Percentiles rank a stretch among this genome's conserved stretches.
Evolutionary conservation across 805 yeast species (phyloP).

Genomic region (Scheffersomyces amazonensis): DNA sequence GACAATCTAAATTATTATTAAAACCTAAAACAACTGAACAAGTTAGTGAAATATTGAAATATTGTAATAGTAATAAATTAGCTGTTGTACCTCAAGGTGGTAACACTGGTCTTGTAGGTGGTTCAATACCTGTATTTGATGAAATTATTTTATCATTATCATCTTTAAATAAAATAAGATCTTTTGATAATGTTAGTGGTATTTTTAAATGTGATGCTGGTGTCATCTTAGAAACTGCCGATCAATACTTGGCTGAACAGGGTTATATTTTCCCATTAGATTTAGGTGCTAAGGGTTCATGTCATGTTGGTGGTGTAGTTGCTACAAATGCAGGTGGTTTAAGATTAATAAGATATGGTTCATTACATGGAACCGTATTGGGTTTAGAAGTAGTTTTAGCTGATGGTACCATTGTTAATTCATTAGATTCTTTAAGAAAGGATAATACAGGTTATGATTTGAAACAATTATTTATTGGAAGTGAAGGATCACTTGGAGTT

Average conservation of each 20-base stretch:
- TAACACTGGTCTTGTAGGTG: conserved; percentile 94
- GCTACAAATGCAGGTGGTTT: conserved; percentile 97
- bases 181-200: conserved; percentile 81
- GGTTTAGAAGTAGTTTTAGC: conserved; percentile 94
- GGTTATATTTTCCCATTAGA: conserved; percentile 92
- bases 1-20: conserved; percentile 77
- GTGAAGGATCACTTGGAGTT: conserved; percentile 90
- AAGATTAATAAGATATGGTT: conserved; percentile 82
- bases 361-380: conserved; percentile 85
- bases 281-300: conserved; percentile 94
- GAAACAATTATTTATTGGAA: conserved; percentile 89
- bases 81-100: conserved; percentile 98
- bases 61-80: conserved; percentile 71
- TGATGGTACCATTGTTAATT: conserved; percentile 76
- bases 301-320: conserved; percentile 92
- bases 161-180: conserved; percentile 71
- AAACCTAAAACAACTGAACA: conserved; percentile 82
- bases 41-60: conserved; percentile 69
- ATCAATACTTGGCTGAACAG: conserved; percentile 68
- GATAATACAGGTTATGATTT: conserved; percentile 95
- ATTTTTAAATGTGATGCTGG: conserved; percentile 90
- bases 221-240: conserved; percentile 82
- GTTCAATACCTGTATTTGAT: conserved; percentile 88
- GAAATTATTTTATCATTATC: conserved; percentile 75
- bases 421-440: conserved; percentile 83